phyloP scores from a whole-genome alignment of 169 alveolate genomes.

The Cyclospora cayetanensis region DNA sequence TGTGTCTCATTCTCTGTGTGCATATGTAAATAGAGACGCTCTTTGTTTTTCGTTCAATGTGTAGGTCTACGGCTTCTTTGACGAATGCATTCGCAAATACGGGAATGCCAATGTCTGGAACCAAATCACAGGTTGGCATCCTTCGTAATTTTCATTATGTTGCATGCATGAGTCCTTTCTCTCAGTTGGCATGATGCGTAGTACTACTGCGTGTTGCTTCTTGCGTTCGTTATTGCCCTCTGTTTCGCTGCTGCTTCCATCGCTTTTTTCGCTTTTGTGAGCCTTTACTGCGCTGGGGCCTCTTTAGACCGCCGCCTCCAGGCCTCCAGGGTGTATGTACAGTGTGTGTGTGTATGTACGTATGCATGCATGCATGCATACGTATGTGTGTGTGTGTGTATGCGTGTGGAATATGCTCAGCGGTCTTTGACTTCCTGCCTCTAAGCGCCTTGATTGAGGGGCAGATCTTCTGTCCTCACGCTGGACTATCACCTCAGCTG shows the following conservation, averaged over 20 bases:
- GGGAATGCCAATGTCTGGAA: constrained; percentile 86
- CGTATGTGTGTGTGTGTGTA: background rate
- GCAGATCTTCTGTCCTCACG: constrained; percentile 98
- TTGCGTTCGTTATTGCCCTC: too few relatives aligned
- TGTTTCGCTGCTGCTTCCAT: too few relatives aligned
- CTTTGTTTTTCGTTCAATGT: too few relatives aligned
- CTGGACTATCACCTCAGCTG: constrained; percentile 97
- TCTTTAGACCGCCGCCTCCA: too few relatives aligned
- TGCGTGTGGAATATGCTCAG: constrained; percentile 6
- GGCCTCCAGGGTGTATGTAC: background rate
- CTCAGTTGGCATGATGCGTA: too few relatives aligned
- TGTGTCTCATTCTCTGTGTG: too few relatives aligned
- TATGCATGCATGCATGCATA: background rate
- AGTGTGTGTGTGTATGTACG: background rate
- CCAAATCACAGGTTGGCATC: constrained; percentile 67
- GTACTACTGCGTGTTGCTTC: too few relatives aligned
- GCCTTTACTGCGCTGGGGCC: too few relatives aligned
- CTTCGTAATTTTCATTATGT: background rate
- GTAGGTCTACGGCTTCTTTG: constrained; percentile 99
- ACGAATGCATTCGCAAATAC: constrained; percentile 98
- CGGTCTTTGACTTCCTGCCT: constrained; percentile 93
- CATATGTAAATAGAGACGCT: too few relatives aligned
- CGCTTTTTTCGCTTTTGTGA: background rate
- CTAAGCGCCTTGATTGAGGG: constrained; percentile 97
- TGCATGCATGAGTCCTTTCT: background rate